These are phyloP conservation scores for Secale cereale DNA, from an alignment of 176 grass and related monocot genomes.

Conservation along the genomic window DNA sequence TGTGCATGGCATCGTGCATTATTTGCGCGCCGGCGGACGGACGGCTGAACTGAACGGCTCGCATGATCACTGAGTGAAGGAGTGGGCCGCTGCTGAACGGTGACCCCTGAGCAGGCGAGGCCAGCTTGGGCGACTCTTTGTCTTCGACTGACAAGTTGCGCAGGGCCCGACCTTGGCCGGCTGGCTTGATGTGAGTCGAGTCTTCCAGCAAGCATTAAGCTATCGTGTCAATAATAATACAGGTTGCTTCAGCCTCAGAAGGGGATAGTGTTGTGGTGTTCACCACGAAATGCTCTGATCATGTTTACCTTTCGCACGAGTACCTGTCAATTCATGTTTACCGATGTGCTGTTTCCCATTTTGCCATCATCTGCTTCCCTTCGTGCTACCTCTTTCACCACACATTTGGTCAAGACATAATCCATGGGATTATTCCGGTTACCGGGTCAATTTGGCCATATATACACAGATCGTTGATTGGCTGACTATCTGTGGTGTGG, in stretches of 20 bases:
- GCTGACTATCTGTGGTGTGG: no score
- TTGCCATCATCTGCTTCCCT: no score
- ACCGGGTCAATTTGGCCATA: no score
- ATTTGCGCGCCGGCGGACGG: neutral
- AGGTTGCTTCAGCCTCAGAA: neutral
- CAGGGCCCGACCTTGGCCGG: neutral
- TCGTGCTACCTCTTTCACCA: no score
- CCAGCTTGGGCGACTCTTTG: neutral
- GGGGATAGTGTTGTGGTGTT: no score
- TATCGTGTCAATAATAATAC: neutral
- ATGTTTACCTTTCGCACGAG: no score
- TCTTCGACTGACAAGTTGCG: neutral
- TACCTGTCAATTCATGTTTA: no score
- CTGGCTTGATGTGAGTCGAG: neutral
- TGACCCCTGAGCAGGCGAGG: constrained; percentile 16
- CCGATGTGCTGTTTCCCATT: no score
- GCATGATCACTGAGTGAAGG: neutral
- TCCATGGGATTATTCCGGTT: no score
- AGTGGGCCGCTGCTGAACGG: neutral
- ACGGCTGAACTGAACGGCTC: neutral
- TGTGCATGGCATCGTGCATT: neutral
- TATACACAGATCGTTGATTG: no score
- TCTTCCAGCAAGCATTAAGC: neutral
- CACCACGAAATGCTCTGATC: no score
- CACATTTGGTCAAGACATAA: no score